These are phyloP conservation scores for Solanum virginianum DNA, from an alignment of 257 asterid genomes.

Conservation along the genomic window DNA sequence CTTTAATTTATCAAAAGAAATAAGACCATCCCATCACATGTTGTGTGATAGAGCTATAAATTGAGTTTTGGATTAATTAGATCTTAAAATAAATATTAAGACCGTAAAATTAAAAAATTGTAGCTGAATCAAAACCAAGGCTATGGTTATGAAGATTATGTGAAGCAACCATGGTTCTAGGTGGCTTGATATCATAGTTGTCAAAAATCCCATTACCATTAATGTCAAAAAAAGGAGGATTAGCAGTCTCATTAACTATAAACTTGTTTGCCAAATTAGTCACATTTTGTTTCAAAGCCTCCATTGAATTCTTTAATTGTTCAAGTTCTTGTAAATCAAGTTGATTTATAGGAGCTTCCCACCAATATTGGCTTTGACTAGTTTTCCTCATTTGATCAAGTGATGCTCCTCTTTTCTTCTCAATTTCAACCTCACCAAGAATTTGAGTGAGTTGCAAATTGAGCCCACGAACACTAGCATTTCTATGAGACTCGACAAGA, in stretches of 20 bases:
- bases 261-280: constrained; percentile 18
- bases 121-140: constrained; percentile 35
- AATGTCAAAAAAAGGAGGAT: constrained; percentile 4
- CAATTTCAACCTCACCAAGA: constrained; percentile 32
- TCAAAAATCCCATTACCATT: constrained; percentile 4
- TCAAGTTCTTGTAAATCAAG: constrained; percentile 40
- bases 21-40: too few species aligned
- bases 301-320: constrained; percentile 51
- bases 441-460: constrained; percentile 47
- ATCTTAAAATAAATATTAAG: neutral
- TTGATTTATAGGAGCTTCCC: constrained; percentile 43
- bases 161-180: constrained; percentile 1
- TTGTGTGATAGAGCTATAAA: neutral
- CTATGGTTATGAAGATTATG: neutral
- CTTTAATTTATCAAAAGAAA: neutral
- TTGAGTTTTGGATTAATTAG: neutral
- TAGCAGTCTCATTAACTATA: constrained; percentile 5
- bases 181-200: constrained; percentile 41
- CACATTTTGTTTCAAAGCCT: constrained; percentile 37
- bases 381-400: constrained; percentile 39
- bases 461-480: constrained; percentile 34
- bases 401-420: constrained; percentile 44
- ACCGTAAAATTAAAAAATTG: constrained; percentile 18
- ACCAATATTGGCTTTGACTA: constrained; percentile 36
- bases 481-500: constrained; percentile 38